Base-by-base conservation (phyloP, 257 asterid species). In the Solanum pennellii region DNA sequence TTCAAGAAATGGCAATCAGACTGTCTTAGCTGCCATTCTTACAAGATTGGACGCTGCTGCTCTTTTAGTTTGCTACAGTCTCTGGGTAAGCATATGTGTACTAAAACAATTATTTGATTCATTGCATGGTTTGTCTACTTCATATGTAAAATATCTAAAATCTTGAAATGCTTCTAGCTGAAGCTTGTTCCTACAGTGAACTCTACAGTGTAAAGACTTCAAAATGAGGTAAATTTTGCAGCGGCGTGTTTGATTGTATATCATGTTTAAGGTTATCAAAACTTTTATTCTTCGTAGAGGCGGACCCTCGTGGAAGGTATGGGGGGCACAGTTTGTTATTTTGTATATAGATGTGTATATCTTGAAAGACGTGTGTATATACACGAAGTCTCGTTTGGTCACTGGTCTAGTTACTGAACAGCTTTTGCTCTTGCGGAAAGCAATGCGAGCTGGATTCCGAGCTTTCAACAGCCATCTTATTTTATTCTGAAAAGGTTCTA, bases 1-100 rank as follows among this genome's bases (percentile, higher is more conserved):
- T 97, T 84, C 99, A 97, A 88, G 98, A 97, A 93, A 94, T 97
- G 98, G 98, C 99, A 29, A 75, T 97, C 82, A 91, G 95, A 90
- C 95, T 65, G 72, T 95, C 98, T 42, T 97, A 92, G 93, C 88
- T 75, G 33, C 10, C 83, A 65, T 88, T 52, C 25, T 62, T 71
- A 29, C 74, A 59, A 66, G 25, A 60, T 45, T 23, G 6, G 33
- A 25, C 16, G 41, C 56, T 41, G 79, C 18, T 72, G 79, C 12
- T 72, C 56, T 39, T 29, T 69, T 45, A 69, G 83, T 52, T 84
- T 65, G 49, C 66, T 72, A 16, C 27, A 45, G 42, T 27, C 21
- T 27, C 7, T 25, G 39, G 41, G 13, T 29, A 79, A 15, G 65
- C 20, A 44, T 16, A 15, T 79, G 39, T 47, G 35, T 45, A 56